Base-by-base conservation (phyloP, 495 filamentous ascomycete species). In the Amphirosellinia nigrospora region DNA sequence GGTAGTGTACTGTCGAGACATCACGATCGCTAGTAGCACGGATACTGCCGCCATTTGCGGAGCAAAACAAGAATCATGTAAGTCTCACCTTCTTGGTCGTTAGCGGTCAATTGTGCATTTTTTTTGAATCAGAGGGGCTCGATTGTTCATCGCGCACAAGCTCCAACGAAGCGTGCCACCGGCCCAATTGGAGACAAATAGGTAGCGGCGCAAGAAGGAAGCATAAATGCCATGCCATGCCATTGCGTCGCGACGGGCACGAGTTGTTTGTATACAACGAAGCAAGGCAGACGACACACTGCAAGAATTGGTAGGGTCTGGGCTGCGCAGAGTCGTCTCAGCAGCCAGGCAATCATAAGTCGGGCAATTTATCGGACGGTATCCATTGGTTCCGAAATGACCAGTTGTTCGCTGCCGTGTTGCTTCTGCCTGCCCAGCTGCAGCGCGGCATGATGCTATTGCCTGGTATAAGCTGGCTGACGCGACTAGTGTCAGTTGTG, bases 401-500 rank as follows among this genome's bases (percentile, higher is more conserved):
- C 55, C 55, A 50, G 56, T 61, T 68, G 56, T 50, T 68, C 66
- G 66, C 64, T 38, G 36, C 36, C 11, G 34, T 45, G 50, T 45
- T 66, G 26, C 26, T 52, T 66, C 64, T 66, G 64, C 64, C 64
- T 66, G 64, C 58, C 34, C 58, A 7, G 58, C n/a, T 61, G 58
- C 64, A 34, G 36, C 52, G 64, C 64, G 50, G 50, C 64, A 58
- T 30, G 43, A 68, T 68, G 56, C 55, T 28, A 68, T 48, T 61
- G 66, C 66, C 30, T 68, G 41, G 41, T 28, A 3, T 32, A 32
- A n/a, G 52, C 50, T 68, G 53, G 60, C 60, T 63, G 60, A 45
- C 60, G 60, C 38, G 64, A 72, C 71, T 48, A n/a, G n/a, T n/a
- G n/a, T n/a, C n/a, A n/a, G n/a, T n/a, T n/a, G 46, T 58, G 38